Percentiles rank a stretch among this genome's conserved stretches.
Conservation (phyloP, 805 yeast species). For the Saccharomycopsis sp. region DNA sequence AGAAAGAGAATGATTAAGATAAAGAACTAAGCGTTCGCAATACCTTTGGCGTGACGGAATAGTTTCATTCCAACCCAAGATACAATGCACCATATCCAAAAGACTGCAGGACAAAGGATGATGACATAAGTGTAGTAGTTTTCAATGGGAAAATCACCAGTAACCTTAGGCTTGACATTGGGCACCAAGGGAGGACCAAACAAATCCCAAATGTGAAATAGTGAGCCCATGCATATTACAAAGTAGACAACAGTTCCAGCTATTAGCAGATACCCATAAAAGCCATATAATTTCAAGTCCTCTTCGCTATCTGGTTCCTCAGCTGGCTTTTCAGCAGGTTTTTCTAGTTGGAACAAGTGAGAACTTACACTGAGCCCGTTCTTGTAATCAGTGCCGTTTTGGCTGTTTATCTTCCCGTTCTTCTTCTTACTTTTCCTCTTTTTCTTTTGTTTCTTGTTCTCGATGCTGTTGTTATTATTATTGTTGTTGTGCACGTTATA, state of each 20-base stretch:
- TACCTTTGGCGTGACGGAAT: slow-evolving; percentile 67
- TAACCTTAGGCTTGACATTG: not conserved
- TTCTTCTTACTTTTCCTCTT: no score
- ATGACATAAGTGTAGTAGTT: slow-evolving; percentile 29
- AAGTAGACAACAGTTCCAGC: slow-evolving; percentile 7
- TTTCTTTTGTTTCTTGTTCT: no score
- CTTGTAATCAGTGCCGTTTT: no score
- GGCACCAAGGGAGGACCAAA: not conserved
- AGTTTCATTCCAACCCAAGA: slow-evolving; percentile 76
- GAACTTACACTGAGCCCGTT: slow-evolving; percentile 51
- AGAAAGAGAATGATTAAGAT: not conserved
- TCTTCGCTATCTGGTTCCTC: not conserved
- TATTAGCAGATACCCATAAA: slow-evolving; percentile 12
- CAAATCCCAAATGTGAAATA: slow-evolving; percentile 17
- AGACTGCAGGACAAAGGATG: slow-evolving; percentile 27
- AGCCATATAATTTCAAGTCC: not conserved
- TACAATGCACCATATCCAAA: slow-evolving; percentile 59
- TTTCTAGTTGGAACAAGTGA: slow-evolving; percentile 50
- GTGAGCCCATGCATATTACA: slow-evolving; percentile 10
- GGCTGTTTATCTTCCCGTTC: no score
- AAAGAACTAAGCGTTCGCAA: slow-evolving; percentile 25
- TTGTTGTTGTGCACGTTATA: no score
- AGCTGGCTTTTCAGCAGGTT: slow-evolving; percentile 40
- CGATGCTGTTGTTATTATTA: no score
- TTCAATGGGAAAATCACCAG: slow-evolving; percentile 30